Conservation (phyloP, 441 rosid species). For the Hura crepitans region DNA sequence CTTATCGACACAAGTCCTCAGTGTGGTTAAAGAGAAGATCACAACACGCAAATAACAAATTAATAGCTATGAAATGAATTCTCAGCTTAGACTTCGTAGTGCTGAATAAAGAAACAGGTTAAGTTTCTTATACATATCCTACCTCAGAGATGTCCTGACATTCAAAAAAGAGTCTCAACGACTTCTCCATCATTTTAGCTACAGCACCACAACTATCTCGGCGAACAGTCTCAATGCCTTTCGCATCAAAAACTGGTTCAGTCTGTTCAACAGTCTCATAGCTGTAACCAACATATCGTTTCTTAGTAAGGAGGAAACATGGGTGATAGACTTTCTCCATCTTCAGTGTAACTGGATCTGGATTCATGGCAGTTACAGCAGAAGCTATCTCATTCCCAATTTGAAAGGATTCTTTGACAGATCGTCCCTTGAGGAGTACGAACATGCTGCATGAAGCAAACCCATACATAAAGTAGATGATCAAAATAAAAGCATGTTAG, state of each 20-base stretch:
- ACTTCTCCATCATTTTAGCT: conserved; percentile 84
- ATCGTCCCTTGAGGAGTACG: conserved; percentile 84
- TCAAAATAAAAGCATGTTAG: not conserved
- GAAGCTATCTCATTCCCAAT: conserved; percentile 84
- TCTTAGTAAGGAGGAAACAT: conserved; percentile 94
- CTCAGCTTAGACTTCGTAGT: conserved; percentile 8
- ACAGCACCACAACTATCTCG: conserved; percentile 91
- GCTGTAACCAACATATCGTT: conserved; percentile 95
- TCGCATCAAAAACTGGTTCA: conserved; percentile 85
- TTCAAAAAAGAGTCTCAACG: conserved; percentile 75
- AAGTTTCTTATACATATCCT: conserved; percentile 7
- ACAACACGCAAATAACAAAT: not conserved
- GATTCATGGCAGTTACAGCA: conserved; percentile 81
- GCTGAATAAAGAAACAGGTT: not conserved
- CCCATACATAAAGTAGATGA: conserved; percentile 20
- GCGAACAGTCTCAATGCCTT: conserved; percentile 96
- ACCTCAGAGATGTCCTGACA: conserved; percentile 65
- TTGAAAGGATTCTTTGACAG: conserved; percentile 61
- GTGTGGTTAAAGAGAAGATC: not conserved
- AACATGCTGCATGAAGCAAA: conserved; percentile 68
- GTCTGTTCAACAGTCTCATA: conserved; percentile 73
- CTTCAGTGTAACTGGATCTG: conserved; percentile 84
- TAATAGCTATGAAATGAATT: conserved; percentile 11
- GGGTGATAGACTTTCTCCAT: conserved; percentile 96
- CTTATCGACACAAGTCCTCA: no score